Evolutionary conservation across 345 rosid species (phyloP).

Genomic region (Melaleuca quinquenervia): DNA sequence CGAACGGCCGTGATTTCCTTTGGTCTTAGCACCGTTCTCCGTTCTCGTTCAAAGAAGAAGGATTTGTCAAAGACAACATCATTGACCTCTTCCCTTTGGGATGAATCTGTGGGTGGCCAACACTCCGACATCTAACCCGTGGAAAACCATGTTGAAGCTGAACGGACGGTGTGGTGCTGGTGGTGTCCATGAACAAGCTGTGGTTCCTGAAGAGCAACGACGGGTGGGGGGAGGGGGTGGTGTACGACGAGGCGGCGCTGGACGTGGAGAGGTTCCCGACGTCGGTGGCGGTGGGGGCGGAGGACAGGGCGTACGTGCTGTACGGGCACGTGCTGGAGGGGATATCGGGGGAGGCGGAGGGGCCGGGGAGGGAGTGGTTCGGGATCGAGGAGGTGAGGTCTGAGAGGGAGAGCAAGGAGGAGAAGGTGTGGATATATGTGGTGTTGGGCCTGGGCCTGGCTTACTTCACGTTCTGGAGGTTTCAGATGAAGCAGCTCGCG

Average conservation of each 20-base stretch:
- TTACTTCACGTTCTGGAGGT: constrained; percentile 66
- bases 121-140: no score
- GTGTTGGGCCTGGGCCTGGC: constrained; percentile 73
- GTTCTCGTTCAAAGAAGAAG: background rate
- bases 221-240: constrained; percentile 67
- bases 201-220: constrained; percentile 72
- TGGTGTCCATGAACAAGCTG: constrained; percentile 40
- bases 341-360: constrained; percentile 6
- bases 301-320: constrained; percentile 61
- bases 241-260: constrained; percentile 57
- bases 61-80: background rate
- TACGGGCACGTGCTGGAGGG: constrained; percentile 61
- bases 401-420: constrained; percentile 36
- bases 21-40: background rate
- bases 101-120: no score
- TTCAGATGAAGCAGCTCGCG: constrained; percentile 61
- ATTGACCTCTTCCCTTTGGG: no score
- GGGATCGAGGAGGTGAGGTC: constrained; percentile 47
- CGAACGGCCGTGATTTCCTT: rapidly evolving
- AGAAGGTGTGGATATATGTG: constrained; percentile 51
- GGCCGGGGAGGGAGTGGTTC: constrained; percentile 32
- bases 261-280: constrained; percentile 48
- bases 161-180: constrained; percentile 61
- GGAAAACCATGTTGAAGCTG: no score
- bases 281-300: constrained; percentile 44